Conservation (phyloP, 352 stramenopile species). For the Globisporangium nodosum region DNA sequence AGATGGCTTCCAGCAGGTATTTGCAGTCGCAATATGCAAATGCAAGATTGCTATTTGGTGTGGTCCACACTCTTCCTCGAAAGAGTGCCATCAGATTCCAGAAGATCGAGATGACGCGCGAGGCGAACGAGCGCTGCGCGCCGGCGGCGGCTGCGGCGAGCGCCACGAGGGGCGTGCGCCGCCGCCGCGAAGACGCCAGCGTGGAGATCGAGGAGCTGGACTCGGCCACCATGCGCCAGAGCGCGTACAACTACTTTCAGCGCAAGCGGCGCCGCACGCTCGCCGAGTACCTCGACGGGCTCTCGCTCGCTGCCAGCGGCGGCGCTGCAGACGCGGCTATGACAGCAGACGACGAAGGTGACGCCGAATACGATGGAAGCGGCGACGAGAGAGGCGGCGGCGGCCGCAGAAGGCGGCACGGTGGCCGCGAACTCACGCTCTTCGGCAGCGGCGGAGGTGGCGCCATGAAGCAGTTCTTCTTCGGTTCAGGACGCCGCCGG, state of each 20-base stretch:
- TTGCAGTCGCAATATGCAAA: neutral
- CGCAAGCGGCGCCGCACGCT: constrained; percentile 64
- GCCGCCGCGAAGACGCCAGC: constrained; percentile 29
- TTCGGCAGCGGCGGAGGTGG: constrained; percentile 33
- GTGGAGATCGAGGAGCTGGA: constrained; percentile 67
- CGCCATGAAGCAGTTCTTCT: constrained; percentile 48
- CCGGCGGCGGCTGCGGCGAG: neutral
- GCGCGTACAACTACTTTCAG: constrained; percentile 69
- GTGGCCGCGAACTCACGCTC: constrained; percentile 12
- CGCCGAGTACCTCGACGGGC: constrained; percentile 48
- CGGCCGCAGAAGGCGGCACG: constrained; percentile 8
- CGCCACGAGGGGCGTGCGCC: constrained; percentile 28
- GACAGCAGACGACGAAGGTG: constrained; percentile 20
- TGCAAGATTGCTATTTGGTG: too few relatives aligned
- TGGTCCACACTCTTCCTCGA: too few relatives aligned
- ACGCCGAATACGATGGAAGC: constrained; percentile 11
- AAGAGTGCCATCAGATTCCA: too few relatives aligned
- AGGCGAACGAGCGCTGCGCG: neutral
- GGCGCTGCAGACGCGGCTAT: constrained; percentile 8
- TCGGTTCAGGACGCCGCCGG: constrained; percentile 23
- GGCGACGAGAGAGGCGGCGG: constrained; percentile 5
- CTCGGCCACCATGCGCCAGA: constrained; percentile 63
- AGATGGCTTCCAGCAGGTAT: neutral
- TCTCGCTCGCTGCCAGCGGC: constrained; percentile 25
- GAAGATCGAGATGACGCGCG: neutral